Evolutionary conservation across 2,329 filamentous ascomycete genomes (phyloP).

Genomic region (Zarea fungicola): DNA sequence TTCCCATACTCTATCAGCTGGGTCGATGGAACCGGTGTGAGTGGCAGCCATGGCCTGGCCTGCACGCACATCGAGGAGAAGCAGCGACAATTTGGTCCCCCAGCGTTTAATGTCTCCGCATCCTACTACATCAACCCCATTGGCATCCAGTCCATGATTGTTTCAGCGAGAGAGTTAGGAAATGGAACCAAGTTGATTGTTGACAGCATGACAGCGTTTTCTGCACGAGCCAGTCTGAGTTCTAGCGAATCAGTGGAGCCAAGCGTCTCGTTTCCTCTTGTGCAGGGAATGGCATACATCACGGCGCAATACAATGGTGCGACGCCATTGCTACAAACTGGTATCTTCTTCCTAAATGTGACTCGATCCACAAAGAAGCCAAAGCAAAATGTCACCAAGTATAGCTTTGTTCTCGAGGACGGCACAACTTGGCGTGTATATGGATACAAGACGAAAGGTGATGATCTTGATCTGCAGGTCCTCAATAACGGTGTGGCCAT

Average conservation of each 20-base stretch:
- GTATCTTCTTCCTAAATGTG: slow-evolving; percentile 67
- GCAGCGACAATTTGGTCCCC: slow-evolving; percentile 63
- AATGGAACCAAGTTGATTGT: slow-evolving; percentile 50
- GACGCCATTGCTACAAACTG: slow-evolving; percentile 68
- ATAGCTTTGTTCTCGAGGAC: slow-evolving; percentile 66
- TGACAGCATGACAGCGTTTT: slow-evolving; percentile 53
- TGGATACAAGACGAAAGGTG: slow-evolving; percentile 54
- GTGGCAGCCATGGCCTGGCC: slow-evolving; percentile 69
- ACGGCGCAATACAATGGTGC: slow-evolving; percentile 70
- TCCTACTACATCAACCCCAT: slow-evolving; percentile 77
- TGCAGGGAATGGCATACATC: slow-evolving; percentile 86
- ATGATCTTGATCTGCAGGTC: slow-evolving; percentile 62
- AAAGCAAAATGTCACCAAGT: slow-evolving; percentile 67
- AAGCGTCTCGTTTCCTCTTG: slow-evolving; percentile 69
- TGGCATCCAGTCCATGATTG: slow-evolving; percentile 71
- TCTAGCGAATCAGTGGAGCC: slow-evolving; percentile 47
- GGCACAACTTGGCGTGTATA: slow-evolving; percentile 77
- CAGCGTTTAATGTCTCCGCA: slow-evolving; percentile 50
- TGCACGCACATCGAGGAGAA: slow-evolving; percentile 67
- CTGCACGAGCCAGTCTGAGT: slow-evolving; percentile 62
- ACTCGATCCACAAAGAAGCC: slow-evolving; percentile 52
- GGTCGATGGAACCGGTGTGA: slow-evolving; percentile 57
- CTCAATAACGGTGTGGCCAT: slow-evolving; percentile 60
- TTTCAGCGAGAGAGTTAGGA: slow-evolving; percentile 73
- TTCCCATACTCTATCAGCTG: slow-evolving; percentile 70